phyloP scores from a whole-genome alignment of 306 rosid genomes.

The Dalbergia oliveri region DNA sequence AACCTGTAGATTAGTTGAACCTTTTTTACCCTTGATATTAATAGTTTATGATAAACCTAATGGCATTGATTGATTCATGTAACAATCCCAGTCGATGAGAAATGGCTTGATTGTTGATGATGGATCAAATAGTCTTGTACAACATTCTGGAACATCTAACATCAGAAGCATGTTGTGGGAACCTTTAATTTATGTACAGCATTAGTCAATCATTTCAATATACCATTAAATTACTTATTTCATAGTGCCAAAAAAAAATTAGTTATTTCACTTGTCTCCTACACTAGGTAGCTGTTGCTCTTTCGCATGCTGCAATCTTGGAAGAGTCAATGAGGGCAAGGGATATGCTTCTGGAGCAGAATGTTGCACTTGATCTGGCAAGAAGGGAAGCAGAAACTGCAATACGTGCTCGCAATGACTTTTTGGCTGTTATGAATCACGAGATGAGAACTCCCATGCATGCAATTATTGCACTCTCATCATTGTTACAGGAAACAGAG shows the following conservation, averaged over 20 bases:
- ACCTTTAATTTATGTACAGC: constrained; percentile 31
- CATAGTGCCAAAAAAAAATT: too few relatives aligned
- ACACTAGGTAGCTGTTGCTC: constrained; percentile 96
- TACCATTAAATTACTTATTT: constrained; percentile 30
- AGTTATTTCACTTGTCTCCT: constrained; percentile 22
- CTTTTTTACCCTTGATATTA: background rate
- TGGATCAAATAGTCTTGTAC: background rate
- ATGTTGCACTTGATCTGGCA: constrained; percentile 93
- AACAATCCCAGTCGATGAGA: background rate
- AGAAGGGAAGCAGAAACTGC: constrained; percentile 99
- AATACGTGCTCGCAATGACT: constrained; percentile 97
- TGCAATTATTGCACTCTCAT: constrained; percentile 96
- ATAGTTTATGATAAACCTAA: constrained; percentile 17
- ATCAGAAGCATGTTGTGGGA: constrained; percentile 5
- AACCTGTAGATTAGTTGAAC: too few relatives aligned
- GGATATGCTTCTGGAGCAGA: constrained; percentile 94
- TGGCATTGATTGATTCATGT: constrained; percentile 2
- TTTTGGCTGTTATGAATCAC: constrained; percentile 97
- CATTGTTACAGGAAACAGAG: constrained; percentile 93
- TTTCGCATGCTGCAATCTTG: constrained; percentile 97
- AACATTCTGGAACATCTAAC: background rate
- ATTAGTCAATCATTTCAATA: constrained; percentile 27
- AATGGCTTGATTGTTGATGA: background rate
- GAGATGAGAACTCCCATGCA: constrained; percentile 99
- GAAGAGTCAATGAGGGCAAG: constrained; percentile 99